Base-by-base conservation (phyloP, 2,329 filamentous ascomycete genomes). In the Xylaria sp. region DNA sequence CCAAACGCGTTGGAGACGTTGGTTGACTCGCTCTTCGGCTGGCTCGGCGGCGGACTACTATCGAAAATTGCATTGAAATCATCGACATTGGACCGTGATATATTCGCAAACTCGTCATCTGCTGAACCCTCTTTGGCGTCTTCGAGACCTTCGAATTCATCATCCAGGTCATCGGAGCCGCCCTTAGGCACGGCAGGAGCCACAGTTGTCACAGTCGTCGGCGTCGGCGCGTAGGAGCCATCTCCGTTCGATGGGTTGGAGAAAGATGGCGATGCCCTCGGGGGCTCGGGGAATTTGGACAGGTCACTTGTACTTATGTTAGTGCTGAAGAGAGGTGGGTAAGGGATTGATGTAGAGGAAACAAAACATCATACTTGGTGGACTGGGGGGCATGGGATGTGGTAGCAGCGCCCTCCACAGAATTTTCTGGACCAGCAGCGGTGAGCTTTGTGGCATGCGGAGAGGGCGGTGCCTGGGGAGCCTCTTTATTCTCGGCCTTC, bases 61-160 rank as follows among this genome's bases (percentile, higher is more conserved):
- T 94, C 90, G 61, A 94, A 94, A 17, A 90, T 85, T 0, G 89
- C 83, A 68, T 92, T 91, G 71, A 93, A 94, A 62, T 93, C 90
- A 60, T 90, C 87, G 1, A 90, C 76, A 8, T 83, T 85, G 17
- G 86, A 89, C 41, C 85, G 82, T 45, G 86, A 89, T 58, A 92
- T 81, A 65, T 81, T 89, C 65, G 87, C 86, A 74, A 92, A 91
- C 60, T 93, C 90, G 54, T 93, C 90, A 54, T 92, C 90, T 1
- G 82, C 86, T 20, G 83, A 86, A 44, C 88, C 89, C 71, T 94
- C 91, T 68, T 91, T 91, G 41, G 91, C 91, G 66, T 95, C 91
- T 55, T 91, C 87, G 16, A 95, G 82, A 50, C 90, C 90, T 64
- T 91, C 89, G 63, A 94, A 94, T 39, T 91, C 90, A 60, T 87